These are phyloP conservation scores for Fusarium keratoplasticum DNA, from an alignment of 2,329 filamentous ascomycete species.

Conservation along the genomic window DNA sequence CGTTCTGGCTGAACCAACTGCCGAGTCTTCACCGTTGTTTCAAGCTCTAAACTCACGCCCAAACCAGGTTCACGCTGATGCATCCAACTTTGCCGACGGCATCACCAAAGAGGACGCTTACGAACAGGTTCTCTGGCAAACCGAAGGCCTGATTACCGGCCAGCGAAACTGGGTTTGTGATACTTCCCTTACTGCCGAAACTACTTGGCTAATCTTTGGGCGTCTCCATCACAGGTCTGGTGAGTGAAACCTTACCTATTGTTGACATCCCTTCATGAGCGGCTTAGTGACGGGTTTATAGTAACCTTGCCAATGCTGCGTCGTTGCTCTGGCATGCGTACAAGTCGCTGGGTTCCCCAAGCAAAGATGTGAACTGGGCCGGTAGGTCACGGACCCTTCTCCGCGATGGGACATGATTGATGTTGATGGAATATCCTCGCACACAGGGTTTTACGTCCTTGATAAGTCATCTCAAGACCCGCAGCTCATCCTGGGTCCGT, in stretches of 20 bases:
- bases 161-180: constrained; percentile 82
- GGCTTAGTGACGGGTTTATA: constrained; percentile 48
- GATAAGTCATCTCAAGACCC: constrained; percentile 59
- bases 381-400: constrained; percentile 54
- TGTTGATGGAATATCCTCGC: constrained; percentile 17
- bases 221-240: constrained; percentile 40
- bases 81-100: constrained; percentile 76
- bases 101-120: constrained; percentile 80
- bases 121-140: constrained; percentile 77
- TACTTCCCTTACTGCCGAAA: neutral
- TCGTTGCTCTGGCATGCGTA: constrained; percentile 84
- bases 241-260: constrained; percentile 17
- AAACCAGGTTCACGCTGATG: constrained; percentile 78
- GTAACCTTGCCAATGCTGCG: constrained; percentile 81
- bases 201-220: constrained; percentile 27
- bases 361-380: constrained; percentile 80
- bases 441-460: constrained; percentile 79
- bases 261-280: neutral
- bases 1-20: neutral
- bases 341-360: constrained; percentile 76
- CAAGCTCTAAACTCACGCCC: constrained; percentile 8
- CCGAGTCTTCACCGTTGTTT: neutral
- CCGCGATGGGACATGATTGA: constrained; percentile 1
- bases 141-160: constrained; percentile 74
- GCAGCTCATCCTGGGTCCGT: constrained; percentile 81